phyloP scores from a whole-genome alignment of 2,329 filamentous ascomycete genomes.

The Xylaria digitata region DNA sequence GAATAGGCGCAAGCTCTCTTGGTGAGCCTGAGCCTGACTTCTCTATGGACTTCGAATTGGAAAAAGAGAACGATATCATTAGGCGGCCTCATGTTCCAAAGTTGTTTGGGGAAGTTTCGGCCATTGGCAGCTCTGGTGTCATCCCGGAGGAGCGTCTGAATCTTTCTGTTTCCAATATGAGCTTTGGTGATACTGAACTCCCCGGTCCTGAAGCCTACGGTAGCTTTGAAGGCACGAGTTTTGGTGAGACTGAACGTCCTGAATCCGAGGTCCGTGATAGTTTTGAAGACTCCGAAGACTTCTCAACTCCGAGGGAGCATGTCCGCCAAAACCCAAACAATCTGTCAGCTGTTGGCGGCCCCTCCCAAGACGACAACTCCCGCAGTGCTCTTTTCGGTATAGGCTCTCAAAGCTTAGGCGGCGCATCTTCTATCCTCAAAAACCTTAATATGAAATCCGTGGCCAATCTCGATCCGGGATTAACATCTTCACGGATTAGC shows the following conservation, averaged over 20 bases:
- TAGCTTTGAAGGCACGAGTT: slow-evolving; percentile 55
- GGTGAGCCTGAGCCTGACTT: slow-evolving; percentile 54
- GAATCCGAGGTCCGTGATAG: slow-evolving; percentile 58
- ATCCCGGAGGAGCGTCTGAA: slow-evolving; percentile 63
- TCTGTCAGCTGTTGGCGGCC: slow-evolving; percentile 21
- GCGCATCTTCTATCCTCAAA: slow-evolving; percentile 59
- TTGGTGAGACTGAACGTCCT: slow-evolving; percentile 52
- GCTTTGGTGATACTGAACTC: slow-evolving; percentile 52
- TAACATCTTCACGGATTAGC: slow-evolving; percentile 39
- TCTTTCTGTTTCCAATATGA: slow-evolving; percentile 54
- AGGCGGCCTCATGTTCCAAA: slow-evolving; percentile 59
- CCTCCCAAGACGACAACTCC: slow-evolving; percentile 42
- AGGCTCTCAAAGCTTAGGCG: slow-evolving; percentile 66
- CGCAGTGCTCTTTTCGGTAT: slow-evolving; percentile 46
- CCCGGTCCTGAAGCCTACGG: slow-evolving; percentile 56
- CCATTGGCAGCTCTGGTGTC: slow-evolving; percentile 64
- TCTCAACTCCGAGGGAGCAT: slow-evolving; percentile 51
- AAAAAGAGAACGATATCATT: slow-evolving; percentile 82
- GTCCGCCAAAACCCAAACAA: slow-evolving; percentile 39
- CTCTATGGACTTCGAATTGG: slow-evolving; percentile 73
- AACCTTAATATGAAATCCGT: slow-evolving; percentile 58
- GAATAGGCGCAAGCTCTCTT: slow-evolving; percentile 46
- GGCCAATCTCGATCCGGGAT: slow-evolving; percentile 41
- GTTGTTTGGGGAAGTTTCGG: slow-evolving; percentile 69
- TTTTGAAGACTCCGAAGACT: slow-evolving; percentile 59